Conservation (phyloP, 441 rosid genomes). For the Corymbia citriodora region DNA sequence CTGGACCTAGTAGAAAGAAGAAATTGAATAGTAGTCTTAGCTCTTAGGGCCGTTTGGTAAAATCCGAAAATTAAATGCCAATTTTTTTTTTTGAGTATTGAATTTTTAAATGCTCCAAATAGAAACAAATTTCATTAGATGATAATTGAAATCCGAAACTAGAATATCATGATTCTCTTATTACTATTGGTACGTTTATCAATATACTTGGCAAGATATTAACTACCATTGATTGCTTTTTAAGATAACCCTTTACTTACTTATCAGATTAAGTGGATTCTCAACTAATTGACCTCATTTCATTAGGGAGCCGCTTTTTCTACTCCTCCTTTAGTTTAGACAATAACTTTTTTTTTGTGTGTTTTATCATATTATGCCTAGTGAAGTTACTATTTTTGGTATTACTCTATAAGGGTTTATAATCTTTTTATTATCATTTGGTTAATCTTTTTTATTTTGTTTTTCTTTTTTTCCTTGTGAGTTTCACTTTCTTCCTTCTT, state of each 20-base stretch:
- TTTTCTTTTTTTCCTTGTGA: too few species aligned
- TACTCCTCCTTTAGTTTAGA: too few species aligned
- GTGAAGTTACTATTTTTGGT: too few species aligned
- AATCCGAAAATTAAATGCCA: not conserved
- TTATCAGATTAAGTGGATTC: not conserved
- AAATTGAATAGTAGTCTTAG: not conserved
- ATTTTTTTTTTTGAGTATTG: not conserved
- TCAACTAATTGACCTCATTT: not conserved
- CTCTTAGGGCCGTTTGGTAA: too few species aligned
- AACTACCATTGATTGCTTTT: not conserved
- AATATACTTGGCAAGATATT: not conserved
- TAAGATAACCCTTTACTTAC: not conserved
- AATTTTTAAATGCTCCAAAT: not conserved
- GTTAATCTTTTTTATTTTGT: too few species aligned
- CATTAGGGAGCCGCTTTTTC: too few species aligned
- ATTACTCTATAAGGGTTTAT: too few species aligned
- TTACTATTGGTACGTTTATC: not conserved
- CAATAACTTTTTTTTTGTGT: too few species aligned
- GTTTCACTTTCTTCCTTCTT: too few species aligned
- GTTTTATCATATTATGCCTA: too few species aligned
- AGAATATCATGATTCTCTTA: not conserved
- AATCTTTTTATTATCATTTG: too few species aligned
- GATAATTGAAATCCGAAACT: not conserved
- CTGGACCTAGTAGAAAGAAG: not conserved
- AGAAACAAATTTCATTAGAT: not conserved